phyloP scores from a whole-genome alignment of 1,139 yeast genomes.

The Arxiozyma slooffiae region DNA sequence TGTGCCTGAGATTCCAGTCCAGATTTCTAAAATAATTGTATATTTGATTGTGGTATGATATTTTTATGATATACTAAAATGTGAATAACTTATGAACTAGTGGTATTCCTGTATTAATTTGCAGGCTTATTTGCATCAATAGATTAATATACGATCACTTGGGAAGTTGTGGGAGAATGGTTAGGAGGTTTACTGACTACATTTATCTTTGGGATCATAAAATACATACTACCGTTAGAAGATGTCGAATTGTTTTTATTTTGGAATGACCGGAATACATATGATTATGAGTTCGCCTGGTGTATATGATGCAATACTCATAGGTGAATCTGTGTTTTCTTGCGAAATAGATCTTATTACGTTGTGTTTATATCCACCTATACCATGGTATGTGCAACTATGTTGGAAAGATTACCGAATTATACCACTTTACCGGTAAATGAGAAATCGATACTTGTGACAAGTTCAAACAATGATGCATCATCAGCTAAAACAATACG shows the following conservation, averaged over 20 bases:
- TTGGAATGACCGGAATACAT: constrained; percentile 69
- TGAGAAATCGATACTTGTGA: not conserved
- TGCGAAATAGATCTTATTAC: constrained; percentile 45
- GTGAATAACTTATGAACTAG: constrained; percentile 85
- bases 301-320: constrained; percentile 85
- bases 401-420: constrained; percentile 8
- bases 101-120: constrained; percentile 74
- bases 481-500: not conserved
- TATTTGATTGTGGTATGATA: constrained; percentile 76
- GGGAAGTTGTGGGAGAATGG: constrained; percentile 78
- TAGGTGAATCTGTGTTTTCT: constrained; percentile 62
- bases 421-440: not conserved
- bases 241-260: constrained; percentile 68
- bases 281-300: constrained; percentile 95
- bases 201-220: constrained; percentile 73
- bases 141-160: constrained; percentile 64
- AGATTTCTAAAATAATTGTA: constrained; percentile 77
- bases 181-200: constrained; percentile 75
- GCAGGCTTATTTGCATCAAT: constrained; percentile 59
- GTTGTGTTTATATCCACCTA: constrained; percentile 14
- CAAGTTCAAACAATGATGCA: not conserved
- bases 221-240: constrained; percentile 57
- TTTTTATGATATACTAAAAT: constrained; percentile 77
- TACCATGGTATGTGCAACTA: constrained; percentile 8
- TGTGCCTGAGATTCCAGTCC: constrained; percentile 77